phyloP scores from a whole-genome alignment of 495 filamentous ascomycete species.

The Beverwykella pulmonaria region DNA sequence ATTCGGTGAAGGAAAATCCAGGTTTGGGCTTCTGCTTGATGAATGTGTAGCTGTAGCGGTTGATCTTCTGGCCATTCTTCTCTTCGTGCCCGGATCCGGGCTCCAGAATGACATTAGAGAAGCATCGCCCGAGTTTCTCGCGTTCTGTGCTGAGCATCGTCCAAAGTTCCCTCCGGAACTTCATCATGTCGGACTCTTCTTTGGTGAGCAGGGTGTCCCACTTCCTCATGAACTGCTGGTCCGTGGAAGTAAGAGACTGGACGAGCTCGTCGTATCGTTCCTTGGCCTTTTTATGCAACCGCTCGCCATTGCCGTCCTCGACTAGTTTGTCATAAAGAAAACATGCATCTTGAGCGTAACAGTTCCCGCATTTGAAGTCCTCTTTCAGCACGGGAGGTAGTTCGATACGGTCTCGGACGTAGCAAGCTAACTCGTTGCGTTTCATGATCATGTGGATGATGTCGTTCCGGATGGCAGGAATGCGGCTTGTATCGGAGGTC shows the following conservation, averaged over 20 bases:
- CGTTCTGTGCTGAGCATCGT: slow-evolving; percentile 88
- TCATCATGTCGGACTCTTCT: slow-evolving; percentile 85
- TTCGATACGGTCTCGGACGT: slow-evolving; percentile 74
- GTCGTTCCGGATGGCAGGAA: slow-evolving; percentile 81
- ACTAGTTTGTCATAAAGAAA: slow-evolving; percentile 93
- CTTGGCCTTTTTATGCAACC: slow-evolving; percentile 63
- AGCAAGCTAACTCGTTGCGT: slow-evolving; percentile 85
- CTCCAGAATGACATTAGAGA: slow-evolving; percentile 74
- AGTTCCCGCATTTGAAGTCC: slow-evolving; percentile 72
- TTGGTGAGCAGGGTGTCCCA: slow-evolving; percentile 94
- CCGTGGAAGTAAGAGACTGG: slow-evolving; percentile 67
- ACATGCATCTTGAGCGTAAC: slow-evolving; percentile 85
- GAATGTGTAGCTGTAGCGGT: slow-evolving; percentile 84
- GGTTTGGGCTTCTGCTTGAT: slow-evolving; percentile 62
- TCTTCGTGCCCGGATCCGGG: slow-evolving; percentile 72
- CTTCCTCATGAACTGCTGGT: slow-evolving; percentile 84
- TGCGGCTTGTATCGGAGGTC: slow-evolving; percentile 77
- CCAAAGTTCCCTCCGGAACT: slow-evolving; percentile 87
- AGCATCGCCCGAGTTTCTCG: slow-evolving; percentile 80
- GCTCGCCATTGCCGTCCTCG: slow-evolving; percentile 79
- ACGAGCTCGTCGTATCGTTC: slow-evolving; percentile 76
- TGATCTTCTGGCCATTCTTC: slow-evolving; percentile 73
- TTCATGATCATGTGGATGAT: slow-evolving; percentile 94
- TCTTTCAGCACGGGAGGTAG: slow-evolving; percentile 85
- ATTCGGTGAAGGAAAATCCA: slow-evolving; percentile 81